Base-by-base conservation (phyloP, 331 rosid species). In the Spiraea crenata region DNA sequence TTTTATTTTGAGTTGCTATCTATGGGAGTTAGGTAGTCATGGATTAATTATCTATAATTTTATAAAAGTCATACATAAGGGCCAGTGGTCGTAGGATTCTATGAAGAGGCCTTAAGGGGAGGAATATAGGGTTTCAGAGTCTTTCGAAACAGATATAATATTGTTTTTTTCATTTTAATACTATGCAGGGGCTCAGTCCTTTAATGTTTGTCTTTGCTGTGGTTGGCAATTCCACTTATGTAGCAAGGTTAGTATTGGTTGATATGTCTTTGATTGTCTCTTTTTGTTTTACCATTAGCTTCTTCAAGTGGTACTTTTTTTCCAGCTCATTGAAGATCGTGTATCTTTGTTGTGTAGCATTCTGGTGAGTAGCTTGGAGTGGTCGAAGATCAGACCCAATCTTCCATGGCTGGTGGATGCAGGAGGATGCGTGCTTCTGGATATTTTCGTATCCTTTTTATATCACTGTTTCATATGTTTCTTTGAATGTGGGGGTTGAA, bases 341-440 rank as follows among this genome's bases (percentile, higher is more conserved):
- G 57, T 70, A 39, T 17, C 14, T 20, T 77, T 58, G 56, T 74
- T 68, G 41, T 70, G 79, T 66, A 89, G 97, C 80, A 92, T 92
- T 73, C 88, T 92, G 34, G 86, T 84, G 80, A 76, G 64, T 81
- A 84, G 96, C 81, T 12, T 81, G 81, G 85, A 82, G 34, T 89
- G 98, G 98, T 80, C 85, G 51, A 82, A 14, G 73, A 57, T 92
- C 80, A 37, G 51, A 67, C 92, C 97, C 11, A 92, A 92, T 82
- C 80, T 92, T 13, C 92, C 96, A 1, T 92, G 97, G 97, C 85
- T 92, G 16, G 97, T 85, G 65, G 98, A 92, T 68, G 95, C 98
- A 9, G 83, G 78, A 79, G 96, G 96, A 77, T 89, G 96, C 57
- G 81, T 84, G 71, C 64, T 89, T 67, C 92, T 89, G 50, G 96